Evolutionary conservation across 2,329 filamentous ascomycete genomes (phyloP).

Genomic region (Akanthomyces lecanii): DNA sequence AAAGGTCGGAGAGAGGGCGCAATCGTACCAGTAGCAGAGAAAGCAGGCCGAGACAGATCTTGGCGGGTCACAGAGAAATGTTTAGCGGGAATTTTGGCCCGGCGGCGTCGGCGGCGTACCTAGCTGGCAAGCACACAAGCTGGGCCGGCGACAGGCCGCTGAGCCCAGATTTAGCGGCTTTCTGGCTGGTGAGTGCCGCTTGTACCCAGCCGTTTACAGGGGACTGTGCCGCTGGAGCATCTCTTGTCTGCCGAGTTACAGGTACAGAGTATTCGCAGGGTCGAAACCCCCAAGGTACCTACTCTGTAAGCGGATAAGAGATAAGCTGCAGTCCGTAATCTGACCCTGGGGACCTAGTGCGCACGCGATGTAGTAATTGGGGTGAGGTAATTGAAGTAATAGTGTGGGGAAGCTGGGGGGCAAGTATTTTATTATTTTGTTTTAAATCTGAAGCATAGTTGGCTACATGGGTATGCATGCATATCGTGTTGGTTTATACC

Average conservation of each 20-base stretch:
- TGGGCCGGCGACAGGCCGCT: neutral
- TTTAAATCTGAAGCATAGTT: neutral
- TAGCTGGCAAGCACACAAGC: neutral
- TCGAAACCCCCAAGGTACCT: too few species aligned
- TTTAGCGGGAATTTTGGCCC: constrained; percentile 3
- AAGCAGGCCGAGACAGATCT: constrained; percentile 5
- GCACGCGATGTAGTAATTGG: constrained; percentile 4
- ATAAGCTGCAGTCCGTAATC: neutral
- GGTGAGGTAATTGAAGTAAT: neutral
- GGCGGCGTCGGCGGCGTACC: neutral
- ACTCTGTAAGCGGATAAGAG: neutral
- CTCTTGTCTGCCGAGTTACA: neutral
- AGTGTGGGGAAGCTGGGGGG: neutral
- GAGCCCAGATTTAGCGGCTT: neutral
- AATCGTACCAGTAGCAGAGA: neutral
- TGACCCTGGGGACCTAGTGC: neutral
- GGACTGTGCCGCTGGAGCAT: too few species aligned
- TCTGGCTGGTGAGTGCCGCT: neutral
- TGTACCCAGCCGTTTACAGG: too few species aligned
- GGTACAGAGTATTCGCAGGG: neutral
- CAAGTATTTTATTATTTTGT: neutral
- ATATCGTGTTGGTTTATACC: neutral
- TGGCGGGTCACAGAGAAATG: constrained; percentile 4
- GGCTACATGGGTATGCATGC: neutral
- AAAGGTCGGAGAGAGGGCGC: constrained; percentile 16